These are phyloP conservation scores for Hydrangea macrophylla DNA, from an alignment of 148 eudicot species.

Conservation along the genomic window DNA sequence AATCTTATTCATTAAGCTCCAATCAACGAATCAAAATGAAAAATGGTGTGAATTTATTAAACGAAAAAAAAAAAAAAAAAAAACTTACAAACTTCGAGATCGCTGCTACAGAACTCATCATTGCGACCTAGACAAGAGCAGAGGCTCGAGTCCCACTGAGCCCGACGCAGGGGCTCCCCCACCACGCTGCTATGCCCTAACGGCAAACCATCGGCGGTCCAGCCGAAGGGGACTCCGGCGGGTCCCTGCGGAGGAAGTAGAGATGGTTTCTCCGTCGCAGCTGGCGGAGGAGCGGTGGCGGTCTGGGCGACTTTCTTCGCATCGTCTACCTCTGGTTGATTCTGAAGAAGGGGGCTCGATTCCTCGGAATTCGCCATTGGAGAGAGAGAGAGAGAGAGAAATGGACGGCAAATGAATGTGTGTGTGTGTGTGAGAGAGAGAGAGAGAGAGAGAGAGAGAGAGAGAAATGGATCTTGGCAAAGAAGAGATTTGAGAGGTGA, in stretches of 20 bases:
- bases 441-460: neutral
- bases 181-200: conserved; percentile 21
- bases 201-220: conserved; percentile 77
- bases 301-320: neutral
- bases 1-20: neutral
- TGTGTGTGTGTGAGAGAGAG: too few relatives aligned
- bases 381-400: neutral
- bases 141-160: conserved; percentile 54
- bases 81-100: conserved; percentile 89
- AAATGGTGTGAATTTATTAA: neutral
- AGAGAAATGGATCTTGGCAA: neutral
- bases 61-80: neutral
- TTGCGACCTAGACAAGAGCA: conserved; percentile 61
- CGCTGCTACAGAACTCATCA: conserved; percentile 71
- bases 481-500: neutral
- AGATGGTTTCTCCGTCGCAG: neutral
- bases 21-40: neutral
- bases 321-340: conserved; percentile 10
- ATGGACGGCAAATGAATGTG: neutral
- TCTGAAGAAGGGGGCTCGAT: conserved; percentile 51
- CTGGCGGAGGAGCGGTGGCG: conserved; percentile 20
- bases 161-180: conserved; percentile 39
- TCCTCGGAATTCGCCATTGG: conserved; percentile 47
- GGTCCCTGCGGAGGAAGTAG: neutral
- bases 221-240: conserved; percentile 21